A percentile compares a stretch with the other conserved stretches of the same genome.
Conservation (phyloP, 139 green algal genomes). For the Chlorella vulgaris region DNA sequence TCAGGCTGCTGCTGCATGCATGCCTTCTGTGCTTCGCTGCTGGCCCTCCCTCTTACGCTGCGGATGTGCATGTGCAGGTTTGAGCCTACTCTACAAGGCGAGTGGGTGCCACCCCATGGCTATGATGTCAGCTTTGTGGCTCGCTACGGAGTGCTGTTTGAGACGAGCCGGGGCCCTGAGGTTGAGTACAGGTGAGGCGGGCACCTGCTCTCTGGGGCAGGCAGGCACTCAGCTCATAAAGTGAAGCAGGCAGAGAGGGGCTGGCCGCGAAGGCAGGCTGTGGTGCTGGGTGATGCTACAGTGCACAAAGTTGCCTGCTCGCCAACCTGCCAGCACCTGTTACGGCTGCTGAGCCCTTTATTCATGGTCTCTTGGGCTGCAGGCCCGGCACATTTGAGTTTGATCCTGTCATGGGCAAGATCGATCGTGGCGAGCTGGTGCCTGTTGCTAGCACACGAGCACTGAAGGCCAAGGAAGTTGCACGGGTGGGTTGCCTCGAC, state of each 20-base stretch:
- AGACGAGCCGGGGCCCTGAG: background rate
- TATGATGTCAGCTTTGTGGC: slow-evolving; percentile 23
- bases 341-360: too few species aligned
- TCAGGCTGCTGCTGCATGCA: too few species aligned
- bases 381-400: slow-evolving; percentile 22
- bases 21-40: too few species aligned
- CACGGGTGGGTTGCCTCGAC: slow-evolving; percentile 2
- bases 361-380: background rate
- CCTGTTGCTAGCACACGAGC: background rate
- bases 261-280: too few species aligned
- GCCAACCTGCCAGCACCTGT: too few species aligned
- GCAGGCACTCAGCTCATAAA: too few species aligned
- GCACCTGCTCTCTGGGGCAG: too few species aligned
- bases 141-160: slow-evolving; percentile 17
- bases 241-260: too few species aligned
- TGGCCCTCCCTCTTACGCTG: too few species aligned
- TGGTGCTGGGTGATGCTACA: too few species aligned
- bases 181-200: slow-evolving; percentile 17
- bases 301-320: too few species aligned
- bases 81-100: background rate
- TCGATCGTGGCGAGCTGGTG: slow-evolving; percentile 7
- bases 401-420: background rate
- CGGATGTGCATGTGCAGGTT: background rate
- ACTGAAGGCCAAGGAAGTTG: background rate
- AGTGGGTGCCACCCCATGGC: slow-evolving; percentile 3